These are phyloP conservation scores for Gracilaria vermiculophylla DNA, from an alignment of 23 red algal genomes.

Conservation along the genomic window DNA sequence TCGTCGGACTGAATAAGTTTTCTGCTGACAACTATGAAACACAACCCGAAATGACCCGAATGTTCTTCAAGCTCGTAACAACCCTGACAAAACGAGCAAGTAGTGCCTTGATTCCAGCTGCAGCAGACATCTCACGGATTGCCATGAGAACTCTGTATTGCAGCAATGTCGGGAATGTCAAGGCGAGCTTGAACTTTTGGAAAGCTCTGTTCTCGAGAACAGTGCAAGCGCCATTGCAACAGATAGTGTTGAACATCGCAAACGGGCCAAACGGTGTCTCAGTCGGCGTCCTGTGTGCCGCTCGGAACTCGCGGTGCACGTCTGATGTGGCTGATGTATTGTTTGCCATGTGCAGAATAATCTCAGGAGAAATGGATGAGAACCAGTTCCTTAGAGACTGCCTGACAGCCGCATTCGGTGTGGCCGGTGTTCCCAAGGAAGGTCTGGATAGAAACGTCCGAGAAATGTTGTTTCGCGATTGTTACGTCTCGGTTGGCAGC, in stretches of 20 bases:
- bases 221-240: neutral
- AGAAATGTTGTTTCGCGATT: conserved; percentile 11
- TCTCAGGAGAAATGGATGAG: conserved; percentile 11
- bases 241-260: neutral
- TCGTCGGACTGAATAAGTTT: neutral
- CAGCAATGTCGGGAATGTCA: neutral
- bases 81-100: neutral
- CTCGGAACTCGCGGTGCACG: conserved; percentile 6
- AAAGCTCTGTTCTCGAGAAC: conserved; percentile 19
- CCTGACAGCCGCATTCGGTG: conserved; percentile 5
- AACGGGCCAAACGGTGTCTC: neutral
- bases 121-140: neutral
- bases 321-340: conserved; percentile 26
- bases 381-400: conserved; percentile 2
- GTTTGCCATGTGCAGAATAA: conserved; percentile 21
- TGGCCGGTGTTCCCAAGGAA: neutral
- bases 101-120: neutral
- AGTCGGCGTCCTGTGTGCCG: neutral
- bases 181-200: conserved; percentile 5
- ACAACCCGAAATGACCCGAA: conserved; percentile 9
- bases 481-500: conserved; percentile 4
- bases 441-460: conserved; percentile 7
- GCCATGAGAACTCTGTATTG: neutral
- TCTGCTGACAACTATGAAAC: neutral
- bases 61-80: neutral